These are phyloP conservation scores for Stagonosporopsis rhizophila DNA, from an alignment of 2,329 filamentous ascomycete species.

Conservation along the genomic window DNA sequence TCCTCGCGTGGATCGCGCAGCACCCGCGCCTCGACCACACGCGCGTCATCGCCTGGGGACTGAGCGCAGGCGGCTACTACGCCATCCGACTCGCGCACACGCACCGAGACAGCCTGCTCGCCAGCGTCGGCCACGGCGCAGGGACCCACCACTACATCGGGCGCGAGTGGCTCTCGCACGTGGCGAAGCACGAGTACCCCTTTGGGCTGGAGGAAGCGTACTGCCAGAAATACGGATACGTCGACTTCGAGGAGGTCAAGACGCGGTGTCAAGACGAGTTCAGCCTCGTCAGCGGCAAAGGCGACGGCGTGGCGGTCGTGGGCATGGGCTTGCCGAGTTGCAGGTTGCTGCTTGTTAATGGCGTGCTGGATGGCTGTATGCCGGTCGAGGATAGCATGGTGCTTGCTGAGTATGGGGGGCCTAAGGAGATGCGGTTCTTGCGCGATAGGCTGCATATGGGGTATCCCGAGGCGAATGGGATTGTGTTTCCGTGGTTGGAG, in stretches of 20 bases:
- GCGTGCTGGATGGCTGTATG: constrained; percentile 65
- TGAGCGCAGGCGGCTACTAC: constrained; percentile 66
- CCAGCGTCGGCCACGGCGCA: constrained; percentile 61
- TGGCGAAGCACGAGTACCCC: constrained; percentile 64
- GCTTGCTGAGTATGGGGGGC: constrained; percentile 58
- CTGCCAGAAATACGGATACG: constrained; percentile 54
- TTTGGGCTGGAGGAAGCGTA: constrained; percentile 62
- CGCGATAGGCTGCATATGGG: constrained; percentile 57
- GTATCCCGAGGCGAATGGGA: constrained; percentile 42
- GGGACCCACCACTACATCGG: constrained; percentile 66
- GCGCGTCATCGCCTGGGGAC: constrained; percentile 61
- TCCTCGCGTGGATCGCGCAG: constrained; percentile 60
- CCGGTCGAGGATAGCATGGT: constrained; percentile 66
- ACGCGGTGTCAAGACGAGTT: constrained; percentile 58
- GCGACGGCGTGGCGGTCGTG: constrained; percentile 53
- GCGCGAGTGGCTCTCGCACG: constrained; percentile 59
- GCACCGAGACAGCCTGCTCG: constrained; percentile 56
- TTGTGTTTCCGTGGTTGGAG: constrained; percentile 44
- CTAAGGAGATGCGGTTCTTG: constrained; percentile 60
- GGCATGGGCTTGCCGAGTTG: constrained; percentile 52
- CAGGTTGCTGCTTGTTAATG: constrained; percentile 62
- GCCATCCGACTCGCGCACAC: constrained; percentile 64
- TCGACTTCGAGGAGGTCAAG: constrained; percentile 52
- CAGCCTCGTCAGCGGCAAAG: constrained; percentile 60
- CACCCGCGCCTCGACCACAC: constrained; percentile 56